Percentiles rank a stretch among this genome's conserved stretches.
These are phyloP conservation scores for Metschnikowia dekortorum DNA, from an alignment of 805 yeast genomes.

Conservation along the genomic window DNA sequence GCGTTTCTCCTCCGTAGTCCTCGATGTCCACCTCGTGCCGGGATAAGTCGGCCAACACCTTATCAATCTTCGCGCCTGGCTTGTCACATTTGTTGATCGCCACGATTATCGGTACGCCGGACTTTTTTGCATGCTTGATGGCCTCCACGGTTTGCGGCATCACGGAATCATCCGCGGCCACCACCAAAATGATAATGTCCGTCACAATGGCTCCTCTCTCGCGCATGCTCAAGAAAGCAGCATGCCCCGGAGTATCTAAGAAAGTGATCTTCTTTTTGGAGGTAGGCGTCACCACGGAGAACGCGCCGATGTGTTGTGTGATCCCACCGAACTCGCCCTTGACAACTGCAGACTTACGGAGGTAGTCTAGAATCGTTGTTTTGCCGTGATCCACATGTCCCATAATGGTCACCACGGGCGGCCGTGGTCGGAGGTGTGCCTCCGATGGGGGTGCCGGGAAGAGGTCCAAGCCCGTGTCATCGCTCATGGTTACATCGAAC, in stretches of 20 bases:
- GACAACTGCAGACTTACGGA: constrained; percentile 81
- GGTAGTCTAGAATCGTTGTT: constrained; percentile 84
- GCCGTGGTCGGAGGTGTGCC: constrained; percentile 55
- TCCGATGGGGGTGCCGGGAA: constrained; percentile 47
- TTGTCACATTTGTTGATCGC: constrained; percentile 92
- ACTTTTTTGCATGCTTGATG: constrained; percentile 80
- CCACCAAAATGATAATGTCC: constrained; percentile 86
- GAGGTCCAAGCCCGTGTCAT: constrained; percentile 58
- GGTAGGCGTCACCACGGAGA: constrained; percentile 74
- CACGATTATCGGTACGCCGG: constrained; percentile 80
- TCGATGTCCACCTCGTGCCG: constrained; percentile 78
- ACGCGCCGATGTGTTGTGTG: constrained; percentile 97
- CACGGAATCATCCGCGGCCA: constrained; percentile 95
- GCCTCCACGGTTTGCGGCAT: constrained; percentile 98
- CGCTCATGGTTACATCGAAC: constrained; percentile 55
- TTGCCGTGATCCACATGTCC: constrained; percentile 99
- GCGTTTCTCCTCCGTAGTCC: constrained; percentile 93
- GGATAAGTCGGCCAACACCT: constrained; percentile 73
- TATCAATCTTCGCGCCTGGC: constrained; percentile 68
- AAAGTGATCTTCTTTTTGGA: constrained; percentile 79
- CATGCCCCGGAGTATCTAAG: constrained; percentile 97
- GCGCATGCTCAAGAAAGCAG: constrained; percentile 93
- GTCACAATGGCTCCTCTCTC: constrained; percentile 94
- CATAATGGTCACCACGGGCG: constrained; percentile 97
- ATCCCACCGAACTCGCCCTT: constrained; percentile 91